Conservation (phyloP, 164 flowering plant genomes). For the Dillenia turbinata region DNA sequence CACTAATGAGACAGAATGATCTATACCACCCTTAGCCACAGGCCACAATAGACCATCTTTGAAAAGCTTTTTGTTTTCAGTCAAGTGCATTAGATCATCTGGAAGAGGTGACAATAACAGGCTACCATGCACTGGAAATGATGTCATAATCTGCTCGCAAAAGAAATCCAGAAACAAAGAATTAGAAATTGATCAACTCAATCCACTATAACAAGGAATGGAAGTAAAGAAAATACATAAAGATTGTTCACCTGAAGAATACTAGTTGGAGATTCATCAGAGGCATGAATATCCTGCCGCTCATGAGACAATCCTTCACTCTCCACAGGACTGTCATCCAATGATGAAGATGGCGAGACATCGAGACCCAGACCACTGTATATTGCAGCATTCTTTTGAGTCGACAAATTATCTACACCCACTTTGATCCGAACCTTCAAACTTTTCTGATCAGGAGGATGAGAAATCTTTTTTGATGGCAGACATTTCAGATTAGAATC, state of each 20-base stretch:
- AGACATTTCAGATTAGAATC: slow-evolving; percentile 29
- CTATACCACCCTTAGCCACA: slow-evolving; percentile 16
- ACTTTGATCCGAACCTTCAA: slow-evolving; percentile 79
- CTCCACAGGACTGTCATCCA: slow-evolving; percentile 48
- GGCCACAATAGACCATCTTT: slow-evolving; percentile 15
- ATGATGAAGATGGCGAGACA: slow-evolving; percentile 58
- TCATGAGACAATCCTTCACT: slow-evolving; percentile 41
- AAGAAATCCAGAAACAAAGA: slow-evolving; percentile 5
- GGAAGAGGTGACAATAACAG: slow-evolving; percentile 57
- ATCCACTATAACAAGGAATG: background rate
- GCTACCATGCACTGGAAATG: slow-evolving; percentile 29
- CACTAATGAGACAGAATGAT: slow-evolving; percentile 9
- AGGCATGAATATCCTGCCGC: slow-evolving; percentile 11
- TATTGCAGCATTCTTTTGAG: slow-evolving; percentile 66
- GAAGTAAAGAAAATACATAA: slow-evolving; percentile 4
- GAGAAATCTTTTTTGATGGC: slow-evolving; percentile 19
- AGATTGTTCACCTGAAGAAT: slow-evolving; percentile 48
- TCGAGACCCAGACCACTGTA: slow-evolving; percentile 81
- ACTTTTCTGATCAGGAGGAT: slow-evolving; percentile 47
- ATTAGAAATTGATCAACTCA: background rate
- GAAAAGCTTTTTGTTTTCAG: slow-evolving; percentile 20
- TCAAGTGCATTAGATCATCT: slow-evolving; percentile 39
- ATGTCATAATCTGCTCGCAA: slow-evolving; percentile 54
- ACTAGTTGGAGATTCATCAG: slow-evolving; percentile 49
- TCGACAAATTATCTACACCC: slow-evolving; percentile 54